These are phyloP conservation scores for Diaporthe nobilis DNA, from an alignment of 2,329 filamentous ascomycete species.

Conservation along the genomic window DNA sequence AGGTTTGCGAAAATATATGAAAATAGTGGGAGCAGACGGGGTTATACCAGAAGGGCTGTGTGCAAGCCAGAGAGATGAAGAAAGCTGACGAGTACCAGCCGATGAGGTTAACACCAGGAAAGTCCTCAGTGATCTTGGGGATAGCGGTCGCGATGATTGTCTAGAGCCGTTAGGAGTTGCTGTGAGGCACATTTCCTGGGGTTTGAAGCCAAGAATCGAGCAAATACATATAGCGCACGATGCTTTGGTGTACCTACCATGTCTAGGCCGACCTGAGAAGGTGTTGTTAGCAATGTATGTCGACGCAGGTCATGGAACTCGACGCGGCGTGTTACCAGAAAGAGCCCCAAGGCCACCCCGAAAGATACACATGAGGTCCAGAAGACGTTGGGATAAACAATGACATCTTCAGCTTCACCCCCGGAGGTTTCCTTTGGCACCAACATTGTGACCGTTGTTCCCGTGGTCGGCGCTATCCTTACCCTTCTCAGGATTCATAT, in stretches of 20 bases:
- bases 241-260: background rate
- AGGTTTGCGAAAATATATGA: too few relatives aligned
- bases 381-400: conserved; percentile 7
- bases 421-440: background rate
- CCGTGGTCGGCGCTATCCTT: background rate
- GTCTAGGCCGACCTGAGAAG: conserved; percentile 3
- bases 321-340: background rate
- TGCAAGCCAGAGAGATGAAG: conserved; percentile 14
- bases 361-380: conserved; percentile 16
- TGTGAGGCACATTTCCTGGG: fast-evolving
- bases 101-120: conserved; percentile 4
- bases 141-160: conserved; percentile 26
- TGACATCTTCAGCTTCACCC: background rate
- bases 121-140: conserved; percentile 6
- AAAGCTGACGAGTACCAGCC: conserved; percentile 24
- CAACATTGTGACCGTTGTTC: background rate
- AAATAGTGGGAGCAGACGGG: too few relatives aligned
- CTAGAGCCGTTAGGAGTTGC: background rate
- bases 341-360: conserved; percentile 1
- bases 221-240: fast-evolving
- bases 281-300: background rate
- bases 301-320: background rate
- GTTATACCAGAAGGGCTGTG: conserved; percentile 1
- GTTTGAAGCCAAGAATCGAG: background rate
- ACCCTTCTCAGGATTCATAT: background rate